Evolutionary conservation across 2,329 filamentous ascomycete genomes (phyloP).

Genomic region (Fusarium sororula): DNA sequence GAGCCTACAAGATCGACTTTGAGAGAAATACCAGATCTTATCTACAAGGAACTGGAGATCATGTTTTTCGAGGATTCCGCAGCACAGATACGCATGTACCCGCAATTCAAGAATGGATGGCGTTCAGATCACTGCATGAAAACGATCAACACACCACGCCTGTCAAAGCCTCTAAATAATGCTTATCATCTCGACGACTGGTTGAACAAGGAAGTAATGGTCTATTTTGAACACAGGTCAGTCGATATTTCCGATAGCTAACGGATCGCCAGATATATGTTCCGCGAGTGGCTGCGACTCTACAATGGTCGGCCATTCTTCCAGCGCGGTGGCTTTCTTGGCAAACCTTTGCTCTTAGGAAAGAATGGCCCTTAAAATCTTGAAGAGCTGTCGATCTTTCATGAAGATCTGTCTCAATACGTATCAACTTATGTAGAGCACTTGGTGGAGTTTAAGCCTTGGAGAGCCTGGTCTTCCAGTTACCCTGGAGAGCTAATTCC

Average conservation of each 20-base stretch:
- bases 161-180: neutral
- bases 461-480: neutral
- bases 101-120: neutral
- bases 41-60: neutral
- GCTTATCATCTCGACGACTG: neutral
- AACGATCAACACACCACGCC: neutral
- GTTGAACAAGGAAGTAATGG: neutral
- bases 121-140: neutral
- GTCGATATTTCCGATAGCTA: neutral
- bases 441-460: neutral
- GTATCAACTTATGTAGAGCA: neutral
- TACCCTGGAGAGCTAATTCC: neutral
- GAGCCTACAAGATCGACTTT: neutral
- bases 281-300: neutral
- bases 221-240: neutral
- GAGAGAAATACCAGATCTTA: neutral
- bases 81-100: neutral
- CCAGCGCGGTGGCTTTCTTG: neutral
- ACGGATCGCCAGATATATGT: neutral
- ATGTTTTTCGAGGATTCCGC: neutral
- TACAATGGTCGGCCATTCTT: neutral
- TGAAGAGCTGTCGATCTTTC: neutral
- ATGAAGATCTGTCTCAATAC: accelerated
- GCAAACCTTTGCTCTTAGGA: neutral
- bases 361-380: neutral